phyloP scores from a whole-genome alignment of 441 rosid species.

The Manihot esculenta region DNA sequence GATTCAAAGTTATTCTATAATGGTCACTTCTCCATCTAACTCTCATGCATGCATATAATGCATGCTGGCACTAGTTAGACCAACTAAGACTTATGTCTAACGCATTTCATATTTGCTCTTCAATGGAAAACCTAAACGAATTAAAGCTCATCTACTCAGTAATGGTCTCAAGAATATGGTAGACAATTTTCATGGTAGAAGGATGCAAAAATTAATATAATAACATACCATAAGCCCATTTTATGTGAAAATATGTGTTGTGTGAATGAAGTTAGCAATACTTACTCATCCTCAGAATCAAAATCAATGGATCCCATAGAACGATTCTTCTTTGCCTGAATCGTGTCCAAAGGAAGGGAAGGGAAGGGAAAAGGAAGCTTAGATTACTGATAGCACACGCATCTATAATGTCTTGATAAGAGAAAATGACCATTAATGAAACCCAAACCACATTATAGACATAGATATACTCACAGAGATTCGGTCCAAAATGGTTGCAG shows the following conservation, averaged over 20 bases:
- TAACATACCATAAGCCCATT: constrained; percentile 2
- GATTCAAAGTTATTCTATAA: neutral
- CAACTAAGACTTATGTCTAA: neutral
- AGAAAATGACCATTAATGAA: constrained; percentile 18
- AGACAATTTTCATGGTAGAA: neutral
- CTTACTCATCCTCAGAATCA: constrained; percentile 69
- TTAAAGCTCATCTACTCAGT: neutral
- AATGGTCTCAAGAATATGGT: neutral
- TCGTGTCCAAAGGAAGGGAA: constrained; percentile 10
- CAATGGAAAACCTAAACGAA: neutral
- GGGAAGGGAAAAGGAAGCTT: neutral
- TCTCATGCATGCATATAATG: neutral
- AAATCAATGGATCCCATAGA: constrained; percentile 77
- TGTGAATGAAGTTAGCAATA: constrained; percentile 29
- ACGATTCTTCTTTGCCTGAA: constrained; percentile 82
- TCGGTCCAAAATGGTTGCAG: constrained; percentile 53
- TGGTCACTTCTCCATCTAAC: neutral
- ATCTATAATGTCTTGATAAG: neutral
- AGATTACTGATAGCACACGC: neutral
- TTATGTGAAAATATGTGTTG: constrained; percentile 13
- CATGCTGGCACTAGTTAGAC: neutral
- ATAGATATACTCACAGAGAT: constrained; percentile 60
- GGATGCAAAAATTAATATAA: neutral
- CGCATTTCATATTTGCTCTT: neutral
- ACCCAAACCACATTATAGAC: constrained; percentile 11